A percentile compares a stretch with the other conserved stretches of the same genome.
Evolutionary conservation across 2,329 filamentous ascomycete genomes (phyloP).

Genomic region (Cladorrhinum sp.): DNA sequence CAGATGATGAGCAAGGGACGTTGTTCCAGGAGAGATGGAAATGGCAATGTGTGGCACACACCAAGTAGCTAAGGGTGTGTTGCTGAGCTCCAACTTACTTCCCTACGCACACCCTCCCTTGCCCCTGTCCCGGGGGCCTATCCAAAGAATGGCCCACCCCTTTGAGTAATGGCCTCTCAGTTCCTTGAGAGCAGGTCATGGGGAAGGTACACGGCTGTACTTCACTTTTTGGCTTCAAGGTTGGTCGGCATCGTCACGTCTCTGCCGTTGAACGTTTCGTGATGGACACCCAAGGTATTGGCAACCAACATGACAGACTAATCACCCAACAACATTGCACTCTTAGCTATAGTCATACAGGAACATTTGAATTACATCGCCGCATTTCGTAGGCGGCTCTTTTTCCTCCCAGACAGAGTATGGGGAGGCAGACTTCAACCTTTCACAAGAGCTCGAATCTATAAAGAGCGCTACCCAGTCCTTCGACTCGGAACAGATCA

Average conservation of each 20-base stretch:
- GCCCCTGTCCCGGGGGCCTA: not conserved
- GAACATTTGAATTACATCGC: not conserved
- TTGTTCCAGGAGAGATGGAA: not conserved
- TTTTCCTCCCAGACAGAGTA: not conserved
- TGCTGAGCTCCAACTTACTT: not conserved
- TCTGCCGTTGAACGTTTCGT: not conserved
- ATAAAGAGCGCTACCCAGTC: not conserved
- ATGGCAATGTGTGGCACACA: not conserved
- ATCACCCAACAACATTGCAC: not conserved
- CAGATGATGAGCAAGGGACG: not conserved
- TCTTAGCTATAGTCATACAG: not conserved
- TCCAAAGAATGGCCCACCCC: too few relatives aligned
- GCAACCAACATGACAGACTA: not conserved
- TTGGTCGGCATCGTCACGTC: not conserved
- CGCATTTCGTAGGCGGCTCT: not conserved
- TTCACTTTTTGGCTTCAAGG: not conserved
- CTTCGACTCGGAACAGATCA: not conserved
- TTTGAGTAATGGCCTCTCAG: not conserved
- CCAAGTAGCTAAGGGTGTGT: not conserved
- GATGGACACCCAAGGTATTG: not conserved
- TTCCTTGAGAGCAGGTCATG: not conserved
- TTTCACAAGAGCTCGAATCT: not conserved
- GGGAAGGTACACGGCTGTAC: conserved; percentile 16
- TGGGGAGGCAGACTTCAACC: not conserved
- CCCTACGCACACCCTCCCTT: not conserved